Percentiles rank a stretch among this genome's conserved stretches.
Conservation (phyloP, 1,139 yeast species). For the Hansenula lynferdii region DNA sequence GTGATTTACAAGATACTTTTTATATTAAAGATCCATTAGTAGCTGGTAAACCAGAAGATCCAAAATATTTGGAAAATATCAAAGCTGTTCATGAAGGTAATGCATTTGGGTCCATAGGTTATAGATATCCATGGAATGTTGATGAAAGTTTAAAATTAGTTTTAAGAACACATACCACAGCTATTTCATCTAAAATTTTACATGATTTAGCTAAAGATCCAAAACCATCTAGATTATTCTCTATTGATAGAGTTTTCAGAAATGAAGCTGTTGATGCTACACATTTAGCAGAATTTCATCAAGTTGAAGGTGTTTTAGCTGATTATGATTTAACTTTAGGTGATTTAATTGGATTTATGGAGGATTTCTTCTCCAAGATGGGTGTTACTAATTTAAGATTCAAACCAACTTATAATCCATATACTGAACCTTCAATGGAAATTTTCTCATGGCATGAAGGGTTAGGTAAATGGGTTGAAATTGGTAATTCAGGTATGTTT, state of each 20-base stretch:
- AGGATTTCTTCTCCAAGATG: slow-evolving; percentile 94
- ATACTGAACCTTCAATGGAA: slow-evolving; percentile 98
- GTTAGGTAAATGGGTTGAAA: slow-evolving; percentile 95
- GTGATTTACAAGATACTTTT: slow-evolving; percentile 98
- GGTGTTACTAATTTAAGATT: slow-evolving; percentile 93
- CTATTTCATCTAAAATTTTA: slow-evolving; percentile 85
- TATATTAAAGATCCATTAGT: slow-evolving; percentile 86
- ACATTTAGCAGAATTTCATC: slow-evolving; percentile 99
- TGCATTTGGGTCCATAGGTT: slow-evolving; percentile 92
- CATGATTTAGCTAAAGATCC: slow-evolving; percentile 87
- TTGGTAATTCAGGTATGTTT: slow-evolving; percentile 99
- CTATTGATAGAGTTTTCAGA: slow-evolving; percentile 98
- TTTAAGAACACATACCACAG: slow-evolving; percentile 95
- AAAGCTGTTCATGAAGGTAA: slow-evolving; percentile 86
- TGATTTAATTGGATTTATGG: slow-evolving; percentile 97
- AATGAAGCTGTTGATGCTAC: slow-evolving; percentile 99
- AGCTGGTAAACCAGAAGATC: slow-evolving; percentile 81
- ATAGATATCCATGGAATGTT: slow-evolving; percentile 95
- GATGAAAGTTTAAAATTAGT: slow-evolving; percentile 90
- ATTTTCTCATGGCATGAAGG: slow-evolving; percentile 97
- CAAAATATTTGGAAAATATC: slow-evolving; percentile 69
- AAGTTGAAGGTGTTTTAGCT: slow-evolving; percentile 98
- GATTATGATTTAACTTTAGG: slow-evolving; percentile 95
- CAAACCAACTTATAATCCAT: slow-evolving; percentile 98
- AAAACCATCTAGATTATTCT: slow-evolving; percentile 85